Conservation (phyloP, 202 grass and related monocot genomes). For the Brachypodium distachyon region DNA sequence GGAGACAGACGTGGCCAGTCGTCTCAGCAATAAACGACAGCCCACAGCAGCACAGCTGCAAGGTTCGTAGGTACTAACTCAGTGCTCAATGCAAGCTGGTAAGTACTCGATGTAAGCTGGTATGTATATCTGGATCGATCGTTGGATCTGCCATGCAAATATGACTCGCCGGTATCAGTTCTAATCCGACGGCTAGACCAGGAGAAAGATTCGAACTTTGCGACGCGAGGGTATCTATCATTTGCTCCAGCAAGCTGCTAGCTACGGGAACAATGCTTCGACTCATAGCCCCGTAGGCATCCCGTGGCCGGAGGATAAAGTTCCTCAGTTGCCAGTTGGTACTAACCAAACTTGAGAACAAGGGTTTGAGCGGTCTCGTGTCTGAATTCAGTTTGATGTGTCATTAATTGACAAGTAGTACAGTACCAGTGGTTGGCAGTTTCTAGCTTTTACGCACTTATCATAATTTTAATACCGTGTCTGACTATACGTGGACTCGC, state of each 20-base stretch:
- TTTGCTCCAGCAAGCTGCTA: neutral
- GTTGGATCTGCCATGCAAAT: neutral
- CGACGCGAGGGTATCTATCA: neutral
- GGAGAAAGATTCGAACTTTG: neutral
- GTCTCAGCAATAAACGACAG: neutral
- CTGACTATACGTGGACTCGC: neutral
- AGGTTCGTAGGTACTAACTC: constrained; percentile 12
- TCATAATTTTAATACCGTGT: constrained; percentile 25
- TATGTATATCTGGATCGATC: neutral
- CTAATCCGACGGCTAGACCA: neutral
- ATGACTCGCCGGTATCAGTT: neutral
- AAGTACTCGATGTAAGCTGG: too few relatives aligned
- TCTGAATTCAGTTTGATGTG: neutral
- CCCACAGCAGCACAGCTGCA: constrained; percentile 21
- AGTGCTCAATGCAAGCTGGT: neutral
- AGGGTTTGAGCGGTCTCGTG: neutral
- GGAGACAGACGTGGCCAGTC: constrained; percentile 13
- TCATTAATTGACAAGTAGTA: neutral
- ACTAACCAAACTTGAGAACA: neutral
- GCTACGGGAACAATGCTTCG: neutral
- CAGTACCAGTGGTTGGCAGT: constrained; percentile 11
- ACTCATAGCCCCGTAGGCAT: neutral
- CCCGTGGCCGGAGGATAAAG: neutral
- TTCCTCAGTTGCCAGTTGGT: neutral
- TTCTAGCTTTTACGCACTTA: constrained; percentile 8